Evolutionary conservation across 2,329 filamentous ascomycete genomes (phyloP), one percentile per base, ranked within the genome.

Genomic region (Cladosporium sphaerospermum): DNA sequence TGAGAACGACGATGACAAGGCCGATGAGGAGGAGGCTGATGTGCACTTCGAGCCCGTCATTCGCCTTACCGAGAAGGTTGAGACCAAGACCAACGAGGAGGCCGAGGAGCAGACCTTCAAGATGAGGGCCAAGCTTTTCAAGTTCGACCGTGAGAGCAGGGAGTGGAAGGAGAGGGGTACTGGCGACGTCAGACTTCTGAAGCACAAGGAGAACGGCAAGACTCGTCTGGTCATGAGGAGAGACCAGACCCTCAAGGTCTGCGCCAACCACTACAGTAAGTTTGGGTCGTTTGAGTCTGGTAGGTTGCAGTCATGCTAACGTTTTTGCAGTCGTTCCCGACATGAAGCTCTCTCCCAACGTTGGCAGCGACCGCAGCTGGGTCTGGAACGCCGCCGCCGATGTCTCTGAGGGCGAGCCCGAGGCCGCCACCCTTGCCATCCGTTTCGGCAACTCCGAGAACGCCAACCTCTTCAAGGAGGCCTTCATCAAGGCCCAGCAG

Each of bases 121-220:
- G 85, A 96, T 97, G 92, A 89, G 93, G 67, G 93, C 93, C 69
- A 99, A 99, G 83, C 86, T 99, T 61, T 99, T 99, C 85, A 92
- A 91, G 78, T 99, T 97, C 72, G 86, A 96, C 75, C 83, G 88
- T 64, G 89, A 96, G 51, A 83, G 81, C 64, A 86, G 86, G 73
- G 93, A 97, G 79, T 99, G 93, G 93, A 99, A 97, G 82, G 93
- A 99, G 84, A 87, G 93, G 70, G 93, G 93, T 61, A 97, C 93
- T 61, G 93, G 93, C 66, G 92, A 97, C 67, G 91, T 97, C 60
- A 84, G 92, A 69, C 81, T 99, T 73, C 80, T 99, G 70, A 97
- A 96, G 85, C 93, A 99, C 81, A 93, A 90, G 82, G 91, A 96
- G 79, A 96, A 96, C 73, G 84, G 87, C 75, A 97, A 97, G 86